A percentile compares a stretch with the other conserved stretches of the same genome.
phyloP scores from a whole-genome alignment of 1,139 yeast species.

The Suhomyces bolitotheri region DNA sequence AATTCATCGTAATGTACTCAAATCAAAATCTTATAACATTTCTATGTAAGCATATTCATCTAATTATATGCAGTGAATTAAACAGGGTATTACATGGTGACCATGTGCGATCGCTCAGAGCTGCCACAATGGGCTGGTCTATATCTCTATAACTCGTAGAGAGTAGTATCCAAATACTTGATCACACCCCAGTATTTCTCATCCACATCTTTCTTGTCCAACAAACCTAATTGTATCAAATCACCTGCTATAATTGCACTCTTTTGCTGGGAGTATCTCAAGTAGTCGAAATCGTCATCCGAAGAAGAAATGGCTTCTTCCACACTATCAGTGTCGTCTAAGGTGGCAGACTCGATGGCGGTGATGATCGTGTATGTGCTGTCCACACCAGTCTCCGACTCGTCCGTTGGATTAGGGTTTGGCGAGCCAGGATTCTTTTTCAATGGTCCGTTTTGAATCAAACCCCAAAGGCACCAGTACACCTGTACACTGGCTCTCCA shows the following conservation, averaged over 20 bases:
- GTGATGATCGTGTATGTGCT: slow-evolving; percentile 44
- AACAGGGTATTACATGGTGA: too few relatives aligned
- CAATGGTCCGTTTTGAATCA: slow-evolving; percentile 63
- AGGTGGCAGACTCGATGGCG: slow-evolving; percentile 30
- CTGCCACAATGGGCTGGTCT: too few relatives aligned
- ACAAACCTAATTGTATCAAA: slow-evolving; percentile 59
- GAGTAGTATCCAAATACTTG: slow-evolving; percentile 43
- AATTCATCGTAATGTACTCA: too few relatives aligned
- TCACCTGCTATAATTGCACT: slow-evolving; percentile 75
- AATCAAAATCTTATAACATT: too few relatives aligned
- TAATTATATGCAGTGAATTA: too few relatives aligned
- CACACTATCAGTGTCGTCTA: slow-evolving; percentile 23
- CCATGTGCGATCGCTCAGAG: too few relatives aligned
- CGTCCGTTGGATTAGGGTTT: slow-evolving; percentile 15
- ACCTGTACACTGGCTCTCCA: slow-evolving; percentile 86
- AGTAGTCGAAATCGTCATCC: slow-evolving; percentile 79
- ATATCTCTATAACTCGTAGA: slow-evolving; percentile 30
- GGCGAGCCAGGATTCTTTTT: slow-evolving; percentile 15
- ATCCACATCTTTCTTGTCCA: slow-evolving; percentile 37
- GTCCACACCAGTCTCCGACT: slow-evolving; percentile 34
- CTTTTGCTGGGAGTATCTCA: slow-evolving; percentile 75
- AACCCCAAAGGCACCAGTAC: slow-evolving; percentile 91
- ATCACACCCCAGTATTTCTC: slow-evolving; percentile 26
- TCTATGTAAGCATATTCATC: too few relatives aligned
- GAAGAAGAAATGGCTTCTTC: slow-evolving; percentile 41